Evolutionary conservation across 2,329 filamentous ascomycete species (phyloP).

Genomic region (Penicillium rolfsii): DNA sequence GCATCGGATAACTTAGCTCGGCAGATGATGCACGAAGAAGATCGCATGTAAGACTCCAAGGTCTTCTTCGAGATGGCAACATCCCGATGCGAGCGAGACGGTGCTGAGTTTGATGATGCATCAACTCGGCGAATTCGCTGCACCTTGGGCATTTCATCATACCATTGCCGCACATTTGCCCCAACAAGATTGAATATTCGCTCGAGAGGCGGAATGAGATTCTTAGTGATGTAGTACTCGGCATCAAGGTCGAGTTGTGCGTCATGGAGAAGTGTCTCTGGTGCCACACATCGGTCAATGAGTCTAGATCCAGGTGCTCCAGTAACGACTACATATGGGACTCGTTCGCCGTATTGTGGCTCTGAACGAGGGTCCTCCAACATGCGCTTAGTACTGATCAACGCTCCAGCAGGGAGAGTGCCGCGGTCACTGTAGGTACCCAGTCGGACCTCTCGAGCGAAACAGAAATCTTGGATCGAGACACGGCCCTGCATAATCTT

Average conservation of each 20-base stretch:
- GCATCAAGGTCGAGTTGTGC: constrained; percentile 81
- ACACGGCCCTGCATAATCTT: constrained; percentile 91
- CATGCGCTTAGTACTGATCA: constrained; percentile 87
- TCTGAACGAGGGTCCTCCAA: constrained; percentile 81
- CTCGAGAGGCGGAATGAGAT: constrained; percentile 90
- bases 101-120: constrained; percentile 34
- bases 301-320: constrained; percentile 84
- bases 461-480: constrained; percentile 94
- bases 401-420: constrained; percentile 78
- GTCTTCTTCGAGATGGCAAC: constrained; percentile 62
- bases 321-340: constrained; percentile 91
- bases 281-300: constrained; percentile 86
- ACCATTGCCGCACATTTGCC: constrained; percentile 88
- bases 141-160: constrained; percentile 93
- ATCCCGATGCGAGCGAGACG: constrained; percentile 32
- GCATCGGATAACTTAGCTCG: constrained; percentile 58
- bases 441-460: constrained; percentile 87
- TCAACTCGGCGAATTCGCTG: constrained; percentile 72
- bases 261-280: constrained; percentile 77
- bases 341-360: constrained; percentile 91
- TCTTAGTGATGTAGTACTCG: constrained; percentile 97
- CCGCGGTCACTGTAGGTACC: constrained; percentile 85
- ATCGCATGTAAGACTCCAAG: constrained; percentile 91
- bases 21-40: constrained; percentile 78
- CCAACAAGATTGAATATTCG: constrained; percentile 96